Conservation (phyloP, 345 rosid genomes). For the Hibiscus tridactylites region DNA sequence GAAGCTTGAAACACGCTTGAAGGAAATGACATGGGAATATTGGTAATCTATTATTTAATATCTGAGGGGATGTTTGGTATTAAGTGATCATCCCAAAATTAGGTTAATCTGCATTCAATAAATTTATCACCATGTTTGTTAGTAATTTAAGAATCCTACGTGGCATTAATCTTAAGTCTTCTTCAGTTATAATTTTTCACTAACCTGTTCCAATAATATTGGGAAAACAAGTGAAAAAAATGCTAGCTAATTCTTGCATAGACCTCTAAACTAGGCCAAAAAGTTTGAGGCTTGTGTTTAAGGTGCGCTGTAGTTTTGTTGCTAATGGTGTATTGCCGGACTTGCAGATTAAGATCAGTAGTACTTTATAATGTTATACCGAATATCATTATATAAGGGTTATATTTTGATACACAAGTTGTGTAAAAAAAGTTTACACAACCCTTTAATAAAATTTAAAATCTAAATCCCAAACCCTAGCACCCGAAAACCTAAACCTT, state of each 20-base stretch:
- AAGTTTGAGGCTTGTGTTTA: neutral
- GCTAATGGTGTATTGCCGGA: neutral
- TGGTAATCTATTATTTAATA: constrained; percentile 39
- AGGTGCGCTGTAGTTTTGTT: neutral
- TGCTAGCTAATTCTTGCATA: neutral
- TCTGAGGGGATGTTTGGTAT: neutral
- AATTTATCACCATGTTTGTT: neutral
- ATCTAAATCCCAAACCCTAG: too few species aligned
- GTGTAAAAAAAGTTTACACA: too few species aligned
- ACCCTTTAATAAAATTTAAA: too few species aligned
- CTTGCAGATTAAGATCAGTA: neutral
- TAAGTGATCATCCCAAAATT: neutral
- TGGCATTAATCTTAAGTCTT: neutral
- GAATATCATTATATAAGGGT: neutral
- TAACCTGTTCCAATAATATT: neutral
- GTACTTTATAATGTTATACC: neutral
- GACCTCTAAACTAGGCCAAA: neutral
- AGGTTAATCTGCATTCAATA: neutral
- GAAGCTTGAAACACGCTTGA: constrained; percentile 84
- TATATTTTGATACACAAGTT: too few species aligned
- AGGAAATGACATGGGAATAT: constrained; percentile 88
- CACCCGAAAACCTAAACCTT: too few species aligned
- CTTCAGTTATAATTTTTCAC: neutral
- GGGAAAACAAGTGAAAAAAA: neutral
- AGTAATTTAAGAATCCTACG: neutral